Evolutionary conservation across 768 basidiomycete species (phyloP).

Genomic region (Nidularia pulvinata): DNA sequence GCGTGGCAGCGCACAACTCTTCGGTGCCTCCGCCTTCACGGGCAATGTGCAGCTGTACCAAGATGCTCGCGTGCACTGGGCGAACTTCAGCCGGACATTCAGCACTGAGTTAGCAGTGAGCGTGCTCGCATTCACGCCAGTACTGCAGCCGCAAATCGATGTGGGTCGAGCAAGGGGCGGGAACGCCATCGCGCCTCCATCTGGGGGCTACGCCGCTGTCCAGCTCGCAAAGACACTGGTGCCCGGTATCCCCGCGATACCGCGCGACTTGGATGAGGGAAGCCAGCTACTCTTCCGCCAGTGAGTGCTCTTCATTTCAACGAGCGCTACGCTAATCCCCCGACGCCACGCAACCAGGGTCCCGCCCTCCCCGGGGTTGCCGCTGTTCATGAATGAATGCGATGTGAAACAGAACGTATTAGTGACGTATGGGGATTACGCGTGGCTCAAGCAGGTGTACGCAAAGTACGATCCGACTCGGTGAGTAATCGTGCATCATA

Average conservation of each 20-base stretch:
- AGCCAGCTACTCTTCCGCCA: neutral
- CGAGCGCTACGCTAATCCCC: neutral
- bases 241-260: neutral
- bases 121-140: conserved; percentile 34
- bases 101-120: conserved; percentile 15
- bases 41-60: conserved; percentile 20
- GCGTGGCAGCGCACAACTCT: conserved; percentile 30
- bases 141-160: conserved; percentile 28
- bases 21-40: conserved; percentile 32
- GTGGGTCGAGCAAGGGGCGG: conserved; percentile 29
- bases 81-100: conserved; percentile 13
- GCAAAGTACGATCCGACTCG: conserved; percentile 24
- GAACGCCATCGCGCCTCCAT: conserved; percentile 33
- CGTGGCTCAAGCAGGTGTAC: conserved; percentile 18
- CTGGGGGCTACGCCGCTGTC: conserved; percentile 29
- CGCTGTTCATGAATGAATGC: conserved; percentile 21
- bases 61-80: conserved; percentile 27
- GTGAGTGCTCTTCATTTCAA: neutral
- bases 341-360: conserved; percentile 11
- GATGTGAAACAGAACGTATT: conserved; percentile 20
- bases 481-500: too few relatives aligned
- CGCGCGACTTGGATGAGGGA: neutral
- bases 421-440: conserved; percentile 20
- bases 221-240: conserved; percentile 8
- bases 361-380: conserved; percentile 20